These are phyloP conservation scores for Russula sp. DNA, from an alignment of 768 basidiomycete species.

Conservation along the genomic window DNA sequence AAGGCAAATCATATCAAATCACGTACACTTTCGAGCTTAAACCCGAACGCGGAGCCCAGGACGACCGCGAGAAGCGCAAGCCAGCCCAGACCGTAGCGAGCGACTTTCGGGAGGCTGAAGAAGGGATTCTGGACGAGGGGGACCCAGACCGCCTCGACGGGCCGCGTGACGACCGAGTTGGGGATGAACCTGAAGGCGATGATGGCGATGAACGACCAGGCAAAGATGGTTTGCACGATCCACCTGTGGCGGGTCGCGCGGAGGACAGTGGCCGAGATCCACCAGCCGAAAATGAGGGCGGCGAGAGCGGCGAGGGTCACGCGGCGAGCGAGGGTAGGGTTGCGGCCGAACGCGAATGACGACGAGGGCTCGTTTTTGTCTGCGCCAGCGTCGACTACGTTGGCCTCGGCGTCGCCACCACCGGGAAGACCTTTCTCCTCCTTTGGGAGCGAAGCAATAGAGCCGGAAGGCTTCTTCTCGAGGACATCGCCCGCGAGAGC, in stretches of 20 bases:
- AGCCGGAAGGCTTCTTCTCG: constrained; percentile 27
- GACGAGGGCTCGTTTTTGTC: constrained; percentile 24
- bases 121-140: constrained; percentile 63
- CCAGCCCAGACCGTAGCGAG: constrained; percentile 67
- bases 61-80: constrained; percentile 67
- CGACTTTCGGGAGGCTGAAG: constrained; percentile 47
- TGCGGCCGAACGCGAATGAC: constrained; percentile 22
- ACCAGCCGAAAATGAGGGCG: constrained; percentile 71
- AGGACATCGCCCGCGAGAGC: not conserved
- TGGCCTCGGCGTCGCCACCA: constrained; percentile 9
- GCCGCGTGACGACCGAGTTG: constrained; percentile 58
- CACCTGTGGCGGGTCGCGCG: constrained; percentile 69
- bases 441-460: constrained; percentile 25
- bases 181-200: constrained; percentile 86
- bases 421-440: constrained; percentile 24
- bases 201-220: constrained; percentile 75
- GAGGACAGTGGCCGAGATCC: constrained; percentile 71
- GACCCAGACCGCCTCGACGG: constrained; percentile 67
- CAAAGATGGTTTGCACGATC: constrained; percentile 76
- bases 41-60: constrained; percentile 85
- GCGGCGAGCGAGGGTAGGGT: constrained; percentile 26
- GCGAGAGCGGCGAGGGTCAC: constrained; percentile 47
- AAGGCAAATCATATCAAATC: not conserved
- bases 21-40: constrained; percentile 50
- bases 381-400: constrained; percentile 8